Percentiles rank a stretch among this genome's conserved stretches.
Conservation (phyloP, 2,329 filamentous ascomycete species). For the Aspergillus quadricinctus region DNA sequence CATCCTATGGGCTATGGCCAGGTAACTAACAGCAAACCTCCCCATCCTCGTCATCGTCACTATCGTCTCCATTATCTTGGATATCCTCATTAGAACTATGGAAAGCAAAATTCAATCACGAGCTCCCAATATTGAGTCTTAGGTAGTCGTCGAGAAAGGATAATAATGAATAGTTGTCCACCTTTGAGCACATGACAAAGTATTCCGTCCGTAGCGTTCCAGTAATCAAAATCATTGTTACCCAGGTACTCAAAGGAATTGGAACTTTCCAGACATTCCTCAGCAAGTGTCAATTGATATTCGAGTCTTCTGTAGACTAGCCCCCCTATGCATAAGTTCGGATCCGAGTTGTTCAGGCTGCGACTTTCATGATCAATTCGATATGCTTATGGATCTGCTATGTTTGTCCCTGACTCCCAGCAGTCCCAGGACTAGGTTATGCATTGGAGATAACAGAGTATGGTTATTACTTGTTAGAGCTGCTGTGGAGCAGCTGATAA, state of each 20-base stretch:
- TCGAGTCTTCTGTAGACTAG: background rate
- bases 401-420: no score
- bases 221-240: constrained; percentile 11
- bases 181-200: background rate
- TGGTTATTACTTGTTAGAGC: background rate
- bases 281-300: constrained; percentile 6
- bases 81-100: background rate
- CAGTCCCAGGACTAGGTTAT: background rate
- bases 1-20: background rate
- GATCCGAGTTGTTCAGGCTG: background rate
- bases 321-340: background rate
- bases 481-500: background rate
- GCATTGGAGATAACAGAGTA: background rate
- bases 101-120: background rate
- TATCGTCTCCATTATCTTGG: background rate
- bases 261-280: constrained; percentile 27
- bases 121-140: background rate
- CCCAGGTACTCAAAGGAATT: constrained; percentile 16
- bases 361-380: no score
- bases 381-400: background rate
- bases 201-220: background rate
- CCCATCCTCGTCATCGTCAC: background rate
- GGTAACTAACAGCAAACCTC: background rate
- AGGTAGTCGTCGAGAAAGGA: background rate
- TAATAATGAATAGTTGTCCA: background rate